Base-by-base conservation (phyloP, 2,329 filamentous ascomycete genomes). In the Colletotrichum sp. region DNA sequence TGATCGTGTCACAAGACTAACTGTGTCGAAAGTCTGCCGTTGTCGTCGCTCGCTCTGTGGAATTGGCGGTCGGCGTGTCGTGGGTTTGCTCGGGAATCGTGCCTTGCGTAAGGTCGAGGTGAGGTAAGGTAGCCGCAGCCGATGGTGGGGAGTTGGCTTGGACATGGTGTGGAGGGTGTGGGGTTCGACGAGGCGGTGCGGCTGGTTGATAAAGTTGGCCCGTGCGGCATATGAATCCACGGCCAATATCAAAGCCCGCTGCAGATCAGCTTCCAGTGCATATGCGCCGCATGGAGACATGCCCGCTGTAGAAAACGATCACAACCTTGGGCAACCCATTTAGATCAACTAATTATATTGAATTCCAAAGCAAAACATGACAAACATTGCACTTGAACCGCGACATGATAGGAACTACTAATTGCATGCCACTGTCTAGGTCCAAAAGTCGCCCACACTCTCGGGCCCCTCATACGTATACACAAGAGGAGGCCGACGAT, bases 361-460 rank as follows among this genome's bases (percentile, higher is more conserved):
- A 64, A 64, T 69, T 68, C 48, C 71, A 74, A 68, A 43, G 52
- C 52, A 55, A 55, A 69, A 61, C 39, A 67, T 43, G 32, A 70
- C 59, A 48, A 39, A 43, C 61, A 73, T 28, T 57, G 73, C 70
- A 69, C 39, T 67, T 28, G 55, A 60, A 72, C 48, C 68, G 57
- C 52, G 48, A 30, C 43, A 30, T 68, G 57, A 30, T 76, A 69
- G 32, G 65, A 60, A 76, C 59, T 73, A 59, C 73, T 76, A 65
- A 76, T 74, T 74, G 74, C 67, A 75, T 71, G 67, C 74, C 72
- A 76, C 60, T 74, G 65, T 76, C 71, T 76, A 76, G 71, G 71
- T 75, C 71, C 71, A 57, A 75, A 70, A 76, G 67, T 39, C 74
- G 32, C 59, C 6, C 72, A 63, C 59, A 21, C 68, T 43, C 61